Conservation (phyloP, 225 moss, liverwort and hornwort genomes). For the Takakia lepidozioides region DNA sequence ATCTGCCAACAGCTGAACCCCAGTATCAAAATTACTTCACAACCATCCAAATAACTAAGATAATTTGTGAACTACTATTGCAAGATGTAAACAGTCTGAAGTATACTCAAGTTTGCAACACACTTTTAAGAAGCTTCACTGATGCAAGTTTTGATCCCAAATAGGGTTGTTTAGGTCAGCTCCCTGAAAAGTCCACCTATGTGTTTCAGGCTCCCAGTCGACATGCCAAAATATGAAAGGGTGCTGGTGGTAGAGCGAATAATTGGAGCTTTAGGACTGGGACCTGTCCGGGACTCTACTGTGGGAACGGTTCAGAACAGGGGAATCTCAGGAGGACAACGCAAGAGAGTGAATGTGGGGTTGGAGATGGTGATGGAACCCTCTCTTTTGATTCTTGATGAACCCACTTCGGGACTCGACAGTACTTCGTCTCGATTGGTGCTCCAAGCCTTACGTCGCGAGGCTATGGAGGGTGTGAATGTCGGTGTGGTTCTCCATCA, state of each 20-base stretch:
- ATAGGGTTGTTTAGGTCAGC: too few relatives aligned
- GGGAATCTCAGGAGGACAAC: slow-evolving; percentile 95
- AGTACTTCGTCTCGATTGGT: slow-evolving; percentile 91
- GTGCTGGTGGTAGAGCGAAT: slow-evolving; percentile 91
- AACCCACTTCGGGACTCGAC: slow-evolving; percentile 94
- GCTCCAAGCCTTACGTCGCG: slow-evolving; percentile 73
- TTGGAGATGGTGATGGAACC: slow-evolving; percentile 95
- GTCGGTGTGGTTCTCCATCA: slow-evolving; percentile 85
- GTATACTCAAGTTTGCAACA: too few relatives aligned
- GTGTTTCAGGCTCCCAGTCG: slow-evolving; percentile 58
- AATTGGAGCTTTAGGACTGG: slow-evolving; percentile 69
- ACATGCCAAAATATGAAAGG: slow-evolving; percentile 64
- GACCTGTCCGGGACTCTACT: slow-evolving; percentile 53
- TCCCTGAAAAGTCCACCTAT: too few relatives aligned
- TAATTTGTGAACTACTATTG: too few relatives aligned
- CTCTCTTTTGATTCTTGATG: slow-evolving; percentile 82
- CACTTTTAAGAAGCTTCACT: too few relatives aligned
- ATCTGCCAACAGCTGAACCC: too few relatives aligned
- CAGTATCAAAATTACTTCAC: too few relatives aligned
- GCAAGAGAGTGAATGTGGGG: slow-evolving; percentile 91
- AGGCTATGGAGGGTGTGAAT: slow-evolving; percentile 78
- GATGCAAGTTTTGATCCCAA: too few relatives aligned
- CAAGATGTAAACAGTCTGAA: too few relatives aligned
- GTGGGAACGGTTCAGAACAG: slow-evolving; percentile 91
- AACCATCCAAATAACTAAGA: too few relatives aligned